Conservation (phyloP, 1,284 basidiomycete genomes). For the Apiotrichum akiyoshidainum region DNA sequence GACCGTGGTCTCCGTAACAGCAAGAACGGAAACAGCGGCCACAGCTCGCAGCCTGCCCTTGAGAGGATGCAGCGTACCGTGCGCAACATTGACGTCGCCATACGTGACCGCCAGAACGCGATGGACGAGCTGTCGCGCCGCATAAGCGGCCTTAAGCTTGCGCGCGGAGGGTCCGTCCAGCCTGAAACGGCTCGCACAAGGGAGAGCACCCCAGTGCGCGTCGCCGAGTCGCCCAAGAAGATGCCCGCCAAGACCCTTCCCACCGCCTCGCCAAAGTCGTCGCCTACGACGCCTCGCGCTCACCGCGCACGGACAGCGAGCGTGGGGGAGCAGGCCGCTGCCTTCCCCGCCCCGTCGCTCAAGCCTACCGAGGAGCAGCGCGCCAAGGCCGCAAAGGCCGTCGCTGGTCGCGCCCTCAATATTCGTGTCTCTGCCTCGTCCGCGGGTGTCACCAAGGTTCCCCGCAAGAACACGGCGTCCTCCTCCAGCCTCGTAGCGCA, state of each 20-base stretch:
- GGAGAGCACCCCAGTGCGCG: slow-evolving; percentile 4
- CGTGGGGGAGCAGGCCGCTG: background rate
- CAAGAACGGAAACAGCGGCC: slow-evolving; percentile 4
- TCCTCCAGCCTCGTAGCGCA: slow-evolving; percentile 16
- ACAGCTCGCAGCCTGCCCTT: slow-evolving; percentile 34
- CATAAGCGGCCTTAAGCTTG: slow-evolving; percentile 41
- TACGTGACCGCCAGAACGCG: slow-evolving; percentile 47
- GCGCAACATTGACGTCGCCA: slow-evolving; percentile 52
- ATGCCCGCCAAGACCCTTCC: no score
- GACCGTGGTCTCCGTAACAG: slow-evolving; percentile 10
- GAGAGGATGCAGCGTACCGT: slow-evolving; percentile 54
- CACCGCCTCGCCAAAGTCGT: background rate
- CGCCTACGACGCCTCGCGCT: background rate
- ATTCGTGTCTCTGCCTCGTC: background rate
- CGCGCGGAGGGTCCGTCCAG: background rate
- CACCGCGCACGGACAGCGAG: slow-evolving; percentile 8
- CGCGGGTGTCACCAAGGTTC: slow-evolving; percentile 2
- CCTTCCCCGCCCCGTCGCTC: slow-evolving; percentile 5
- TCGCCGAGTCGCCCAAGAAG: slow-evolving; percentile 4
- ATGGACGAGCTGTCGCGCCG: slow-evolving; percentile 53
- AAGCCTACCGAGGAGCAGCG: slow-evolving; percentile 14
- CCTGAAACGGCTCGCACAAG: slow-evolving; percentile 9
- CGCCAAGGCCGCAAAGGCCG: background rate
- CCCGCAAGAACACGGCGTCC: background rate
- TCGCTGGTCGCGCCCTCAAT: background rate